phyloP scores from a whole-genome alignment of 371 early-diverging fungal species.

The Mucor irregularis region DNA sequence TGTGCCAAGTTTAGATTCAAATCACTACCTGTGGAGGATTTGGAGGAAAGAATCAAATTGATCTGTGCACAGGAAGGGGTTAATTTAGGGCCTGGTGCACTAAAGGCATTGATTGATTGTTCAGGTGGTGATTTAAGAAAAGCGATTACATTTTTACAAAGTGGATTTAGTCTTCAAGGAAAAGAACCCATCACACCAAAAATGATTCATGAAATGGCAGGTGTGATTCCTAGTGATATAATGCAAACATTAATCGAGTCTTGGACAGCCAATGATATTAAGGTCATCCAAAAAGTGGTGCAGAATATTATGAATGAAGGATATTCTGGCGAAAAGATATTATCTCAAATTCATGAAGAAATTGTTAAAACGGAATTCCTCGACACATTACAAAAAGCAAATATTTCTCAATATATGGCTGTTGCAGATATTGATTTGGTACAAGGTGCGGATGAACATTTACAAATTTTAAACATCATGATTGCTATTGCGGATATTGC shows the following conservation, averaged over 20 bases:
- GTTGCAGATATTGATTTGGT: slow-evolving; percentile 69
- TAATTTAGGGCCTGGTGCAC: slow-evolving; percentile 56
- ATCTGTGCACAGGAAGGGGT: slow-evolving; percentile 76
- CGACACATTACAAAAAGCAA: slow-evolving; percentile 71
- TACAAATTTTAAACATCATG: slow-evolving; percentile 77
- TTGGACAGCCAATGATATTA: slow-evolving; percentile 41
- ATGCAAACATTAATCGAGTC: slow-evolving; percentile 58
- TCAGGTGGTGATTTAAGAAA: slow-evolving; percentile 93
- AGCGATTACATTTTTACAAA: slow-evolving; percentile 92
- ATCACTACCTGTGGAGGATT: slow-evolving; percentile 65
- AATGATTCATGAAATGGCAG: slow-evolving; percentile 81
- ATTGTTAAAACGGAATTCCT: slow-evolving; percentile 62
- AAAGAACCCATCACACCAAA: slow-evolving; percentile 49
- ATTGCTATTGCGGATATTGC: slow-evolving; percentile 54
- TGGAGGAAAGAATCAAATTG: slow-evolving; percentile 56
- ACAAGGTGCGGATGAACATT: slow-evolving; percentile 89
- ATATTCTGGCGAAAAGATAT: slow-evolving; percentile 74
- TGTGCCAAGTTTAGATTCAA: slow-evolving; percentile 97
- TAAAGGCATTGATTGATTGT: slow-evolving; percentile 71
- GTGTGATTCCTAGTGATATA: slow-evolving; percentile 64
- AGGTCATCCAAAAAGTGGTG: slow-evolving; percentile 50
- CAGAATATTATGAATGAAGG: slow-evolving; percentile 65
- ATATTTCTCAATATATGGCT: slow-evolving; percentile 63
- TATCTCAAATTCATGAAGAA: slow-evolving; percentile 64
- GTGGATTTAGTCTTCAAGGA: slow-evolving; percentile 68